A percentile compares a stretch with the other conserved stretches of the same genome.
Evolutionary conservation across 495 filamentous ascomycete species (phyloP).

Genomic region (Talaromyces nanjingensis): DNA sequence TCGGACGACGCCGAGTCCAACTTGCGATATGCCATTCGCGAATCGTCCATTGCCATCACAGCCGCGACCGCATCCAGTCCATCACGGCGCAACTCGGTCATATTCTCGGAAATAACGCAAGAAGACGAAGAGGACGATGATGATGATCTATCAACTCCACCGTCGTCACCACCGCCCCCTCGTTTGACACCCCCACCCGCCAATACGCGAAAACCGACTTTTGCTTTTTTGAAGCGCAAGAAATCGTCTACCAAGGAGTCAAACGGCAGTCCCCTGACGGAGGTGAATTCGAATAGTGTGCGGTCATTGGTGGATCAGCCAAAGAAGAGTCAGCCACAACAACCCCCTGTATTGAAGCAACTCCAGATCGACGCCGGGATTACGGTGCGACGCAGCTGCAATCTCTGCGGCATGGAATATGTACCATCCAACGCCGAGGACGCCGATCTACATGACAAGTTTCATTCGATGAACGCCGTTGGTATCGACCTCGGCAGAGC

Average conservation of each 20-base stretch:
- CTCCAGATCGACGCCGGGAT: conserved; percentile 62
- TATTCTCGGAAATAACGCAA: conserved; percentile 40
- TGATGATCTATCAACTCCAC: conserved; percentile 39
- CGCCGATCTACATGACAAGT: conserved; percentile 56
- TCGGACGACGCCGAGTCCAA: conserved; percentile 42
- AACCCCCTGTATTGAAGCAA: conserved; percentile 45
- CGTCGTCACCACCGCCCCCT: conserved; percentile 46
- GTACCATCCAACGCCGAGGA: conserved; percentile 60
- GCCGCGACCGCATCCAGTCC: conserved; percentile 41
- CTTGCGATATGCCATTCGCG: conserved; percentile 41
- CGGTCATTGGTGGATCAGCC: conserved; percentile 33
- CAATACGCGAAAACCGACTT: conserved; percentile 47
- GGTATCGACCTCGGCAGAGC: conserved; percentile 58
- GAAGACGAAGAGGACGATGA: conserved; percentile 11
- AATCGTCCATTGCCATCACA: conserved; percentile 38
- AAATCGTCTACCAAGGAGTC: conserved; percentile 29
- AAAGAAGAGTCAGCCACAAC: conserved; percentile 25
- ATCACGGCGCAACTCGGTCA: conserved; percentile 37
- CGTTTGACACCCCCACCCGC: conserved; percentile 49
- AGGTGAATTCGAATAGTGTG: conserved; percentile 46
- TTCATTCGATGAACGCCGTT: conserved; percentile 57
- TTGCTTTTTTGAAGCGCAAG: conserved; percentile 49
- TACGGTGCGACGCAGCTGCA: conserved; percentile 53
- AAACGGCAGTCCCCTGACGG: conserved; percentile 36
- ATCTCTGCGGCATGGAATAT: conserved; percentile 65